Base-by-base conservation (phyloP, 805 yeast genomes). In the Wickerhamomyces subpelliculosus region DNA sequence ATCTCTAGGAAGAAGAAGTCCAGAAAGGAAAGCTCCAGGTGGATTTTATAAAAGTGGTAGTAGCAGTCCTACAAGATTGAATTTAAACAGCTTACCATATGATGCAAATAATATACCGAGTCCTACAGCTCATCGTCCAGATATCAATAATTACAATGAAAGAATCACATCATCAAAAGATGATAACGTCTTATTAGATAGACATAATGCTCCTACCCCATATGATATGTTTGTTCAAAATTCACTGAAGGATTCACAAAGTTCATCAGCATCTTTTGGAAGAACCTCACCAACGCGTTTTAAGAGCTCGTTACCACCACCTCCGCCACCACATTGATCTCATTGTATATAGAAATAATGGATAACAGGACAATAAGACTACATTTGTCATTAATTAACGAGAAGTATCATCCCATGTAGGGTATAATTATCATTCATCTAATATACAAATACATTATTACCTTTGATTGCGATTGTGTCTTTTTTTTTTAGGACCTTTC, bases 131-230 rank as follows among this genome's bases (percentile, higher is more conserved):
- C 33, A 3, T 1, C 35, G 34, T 21, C 26, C 32, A 16, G 39
- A 38, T 17, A 26, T 43, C 23, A 45, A 43, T 9, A 20, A 35
- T 12, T 18, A 25, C 29, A 35, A 39, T 4, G 27, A 23, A 8
- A 31, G 29, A 23, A 25, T 23, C 9, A 18, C 20, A 17, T 28
- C 28, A 8, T 17, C 21, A 1, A 45, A 48, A 12, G 55, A 50
- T 10, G 55, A 61, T 42, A 68, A 66, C 40, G 46, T 62, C 2
- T 12, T 51, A 4, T 53, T 57, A 14, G 66, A 68, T 7, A 54
- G 51, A 35, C 64, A 55, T 42, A 60, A 67, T 42, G 75, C 76
- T 1, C 77, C 77, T 4, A 62, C 72, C 0, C 75, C 77, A 2
- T 59, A 62, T 32, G 73, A 70, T 8, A 37, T 23, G 22, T 48